Conservation (phyloP, 2,329 filamentous ascomycete species). For the Scortechinia acanthostroma region DNA sequence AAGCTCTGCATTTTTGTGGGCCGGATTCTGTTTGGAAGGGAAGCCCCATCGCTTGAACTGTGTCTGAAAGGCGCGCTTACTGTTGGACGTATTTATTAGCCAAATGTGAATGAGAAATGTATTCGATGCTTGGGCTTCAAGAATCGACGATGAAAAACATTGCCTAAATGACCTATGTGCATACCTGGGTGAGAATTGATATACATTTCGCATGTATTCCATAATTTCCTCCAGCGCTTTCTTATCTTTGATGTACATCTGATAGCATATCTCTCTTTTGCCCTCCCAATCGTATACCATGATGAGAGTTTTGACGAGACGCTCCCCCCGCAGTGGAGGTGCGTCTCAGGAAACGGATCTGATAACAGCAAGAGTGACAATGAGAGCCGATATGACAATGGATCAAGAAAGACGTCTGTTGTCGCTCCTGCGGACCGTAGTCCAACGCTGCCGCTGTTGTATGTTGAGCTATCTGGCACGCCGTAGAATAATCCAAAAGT, state of each 20-base stretch:
- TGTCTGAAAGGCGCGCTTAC: constrained; percentile 70
- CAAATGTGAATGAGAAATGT: constrained; percentile 4
- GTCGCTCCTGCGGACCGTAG: constrained; percentile 1
- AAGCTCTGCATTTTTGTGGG: constrained; percentile 62
- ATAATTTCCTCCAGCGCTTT: constrained; percentile 70
- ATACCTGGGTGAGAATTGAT: constrained; percentile 68
- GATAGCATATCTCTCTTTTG: constrained; percentile 57
- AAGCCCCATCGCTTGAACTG: constrained; percentile 77
- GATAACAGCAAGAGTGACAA: no score
- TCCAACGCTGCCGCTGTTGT: no score
- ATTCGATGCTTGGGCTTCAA: background rate
- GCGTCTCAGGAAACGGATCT: no score
- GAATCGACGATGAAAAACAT: background rate
- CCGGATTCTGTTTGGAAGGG: constrained; percentile 66
- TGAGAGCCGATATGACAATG: no score
- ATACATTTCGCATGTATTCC: constrained; percentile 55
- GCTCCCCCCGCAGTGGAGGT: background rate
- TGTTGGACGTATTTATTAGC: constrained; percentile 19
- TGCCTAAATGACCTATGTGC: constrained; percentile 16
- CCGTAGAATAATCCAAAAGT: background rate
- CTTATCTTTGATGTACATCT: constrained; percentile 72
- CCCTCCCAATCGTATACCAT: constrained; percentile 57
- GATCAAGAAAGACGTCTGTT: constrained; percentile 2
- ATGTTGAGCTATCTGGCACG: background rate
- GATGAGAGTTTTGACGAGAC: background rate